Percentiles rank a stretch among this genome's conserved stretches.
These are phyloP conservation scores for Pueraria montana DNA, from an alignment of 306 rosid species.

Conservation along the genomic window DNA sequence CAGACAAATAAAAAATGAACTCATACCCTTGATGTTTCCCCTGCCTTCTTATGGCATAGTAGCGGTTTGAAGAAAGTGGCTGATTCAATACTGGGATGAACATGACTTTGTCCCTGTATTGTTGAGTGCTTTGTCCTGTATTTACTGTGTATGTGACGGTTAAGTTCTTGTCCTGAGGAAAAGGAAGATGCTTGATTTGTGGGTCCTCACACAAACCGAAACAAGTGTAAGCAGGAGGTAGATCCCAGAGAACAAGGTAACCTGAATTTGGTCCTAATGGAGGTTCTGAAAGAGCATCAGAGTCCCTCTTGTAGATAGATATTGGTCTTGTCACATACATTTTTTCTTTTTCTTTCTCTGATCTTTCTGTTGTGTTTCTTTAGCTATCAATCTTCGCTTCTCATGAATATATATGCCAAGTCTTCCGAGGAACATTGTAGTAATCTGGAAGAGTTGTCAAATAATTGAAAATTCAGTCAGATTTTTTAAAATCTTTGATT, in stretches of 20 bases:
- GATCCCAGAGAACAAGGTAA: conserved; percentile 47
- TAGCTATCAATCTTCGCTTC: too few relatives aligned
- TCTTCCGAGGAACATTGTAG: too few relatives aligned
- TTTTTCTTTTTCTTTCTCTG: background rate
- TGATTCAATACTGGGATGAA: conserved; percentile 70
- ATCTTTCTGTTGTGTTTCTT: background rate
- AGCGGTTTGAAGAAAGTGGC: conserved; percentile 60
- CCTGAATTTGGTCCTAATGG: conserved; percentile 56
- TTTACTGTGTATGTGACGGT: background rate
- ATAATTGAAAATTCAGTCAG: too few relatives aligned
- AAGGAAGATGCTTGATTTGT: conserved; percentile 41
- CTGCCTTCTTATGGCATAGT: conserved; percentile 58
- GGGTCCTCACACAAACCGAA: conserved; percentile 41
- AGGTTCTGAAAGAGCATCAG: conserved; percentile 35
- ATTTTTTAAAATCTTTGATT: too few relatives aligned
- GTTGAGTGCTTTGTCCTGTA: background rate
- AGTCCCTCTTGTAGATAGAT: conserved; percentile 36
- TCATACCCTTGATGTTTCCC: conserved; percentile 51
- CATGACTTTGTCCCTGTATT: conserved; percentile 41
- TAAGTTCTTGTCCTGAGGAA: conserved; percentile 56
- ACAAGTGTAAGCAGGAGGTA: conserved; percentile 35
- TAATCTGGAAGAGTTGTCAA: too few relatives aligned
- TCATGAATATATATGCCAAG: too few relatives aligned
- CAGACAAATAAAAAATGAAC: background rate
- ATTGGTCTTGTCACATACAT: conserved; percentile 56